Conservation (phyloP, 1,139 yeast species). For the Tardiomyces depauwii region DNA sequence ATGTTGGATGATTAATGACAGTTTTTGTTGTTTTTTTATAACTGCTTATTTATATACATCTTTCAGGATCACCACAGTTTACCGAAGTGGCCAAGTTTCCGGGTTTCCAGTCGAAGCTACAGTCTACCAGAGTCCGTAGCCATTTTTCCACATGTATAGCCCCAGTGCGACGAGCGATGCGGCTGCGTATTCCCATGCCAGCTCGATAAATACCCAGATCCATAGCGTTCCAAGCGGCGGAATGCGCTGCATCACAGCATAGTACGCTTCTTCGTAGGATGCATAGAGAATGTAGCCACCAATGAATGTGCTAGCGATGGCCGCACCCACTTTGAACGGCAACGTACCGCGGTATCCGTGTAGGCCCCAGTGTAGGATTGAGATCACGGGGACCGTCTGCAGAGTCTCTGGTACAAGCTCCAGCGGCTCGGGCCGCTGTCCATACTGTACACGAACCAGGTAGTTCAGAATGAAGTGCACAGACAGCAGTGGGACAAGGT, state of each 20-base stretch:
- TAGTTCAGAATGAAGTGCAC: conserved; percentile 24
- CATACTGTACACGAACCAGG: conserved; percentile 23
- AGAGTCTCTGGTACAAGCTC: background rate
- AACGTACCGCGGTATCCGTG: background rate
- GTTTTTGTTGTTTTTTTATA: too few relatives aligned
- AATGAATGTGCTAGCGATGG: conserved; percentile 17
- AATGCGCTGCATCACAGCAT: conserved; percentile 28
- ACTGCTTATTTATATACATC: too few relatives aligned
- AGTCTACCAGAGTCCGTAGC: conserved; percentile 15
- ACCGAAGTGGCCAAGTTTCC: too few relatives aligned
- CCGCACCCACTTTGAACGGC: conserved; percentile 6
- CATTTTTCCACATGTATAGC: conserved; percentile 21
- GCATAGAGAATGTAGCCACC: conserved; percentile 27
- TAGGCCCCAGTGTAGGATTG: background rate
- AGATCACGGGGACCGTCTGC: background rate
- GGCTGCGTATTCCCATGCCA: conserved; percentile 28
- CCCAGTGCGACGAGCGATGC: conserved; percentile 20
- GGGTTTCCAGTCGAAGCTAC: too few relatives aligned
- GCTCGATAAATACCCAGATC: conserved; percentile 30
- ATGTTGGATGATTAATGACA: too few relatives aligned
- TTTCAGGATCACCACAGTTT: too few relatives aligned
- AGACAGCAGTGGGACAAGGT: conserved; percentile 23
- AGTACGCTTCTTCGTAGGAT: conserved; percentile 28
- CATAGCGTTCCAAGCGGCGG: conserved; percentile 32
- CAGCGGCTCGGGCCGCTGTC: background rate